Base-by-base conservation (phyloP, 805 yeast species). In the Ogataea sp. region DNA sequence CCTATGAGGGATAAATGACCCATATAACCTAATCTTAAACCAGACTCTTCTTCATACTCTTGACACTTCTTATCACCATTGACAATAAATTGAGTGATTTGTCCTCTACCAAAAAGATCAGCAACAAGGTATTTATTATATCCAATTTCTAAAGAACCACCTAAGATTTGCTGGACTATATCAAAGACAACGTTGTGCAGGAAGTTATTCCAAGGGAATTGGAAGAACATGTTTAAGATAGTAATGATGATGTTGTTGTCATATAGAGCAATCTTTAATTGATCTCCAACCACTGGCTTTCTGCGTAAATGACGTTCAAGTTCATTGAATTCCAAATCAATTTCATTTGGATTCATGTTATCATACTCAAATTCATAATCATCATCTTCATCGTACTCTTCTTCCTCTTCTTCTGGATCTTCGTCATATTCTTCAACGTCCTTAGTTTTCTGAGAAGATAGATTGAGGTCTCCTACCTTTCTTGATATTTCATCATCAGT, bases 171-270 rank as follows among this genome's bases (percentile, higher is more conserved):
- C 60, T 93, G 99, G 25, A 93, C 82, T 45, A 93, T 77, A 62
- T 93, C 99, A 68, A 90, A 93, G 8, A 93, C 96, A 42, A 93
- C 98, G 54, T 90, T 93, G 61, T 93, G 98, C 68, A 93, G 73
- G 55, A 93, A 93, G 56, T 93, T 93, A 59, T 93, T 93, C 97
- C 97, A 93, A 6, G 97, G 96, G 59, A 80, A 87, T 44, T 72
- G 66, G 59, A 89, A 80, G 53, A 93, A 86, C 71, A 83, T 76
- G 17, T 71, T 62, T 20, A 88, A 62, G n/a, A 89, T 79, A 18
- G 76, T 72, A 17, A 75, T 64, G 25, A 89, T 69, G 42, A 87
- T 77, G 27, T 73, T 71, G 57, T 77, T 78, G 53, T 93, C 96
- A 43, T 79, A 74, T 18, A 93, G 65, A 39, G 85, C 80, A 36